phyloP scores from a whole-genome alignment of 768 basidiomycete species.

The Gelatoporia subvermispora region DNA sequence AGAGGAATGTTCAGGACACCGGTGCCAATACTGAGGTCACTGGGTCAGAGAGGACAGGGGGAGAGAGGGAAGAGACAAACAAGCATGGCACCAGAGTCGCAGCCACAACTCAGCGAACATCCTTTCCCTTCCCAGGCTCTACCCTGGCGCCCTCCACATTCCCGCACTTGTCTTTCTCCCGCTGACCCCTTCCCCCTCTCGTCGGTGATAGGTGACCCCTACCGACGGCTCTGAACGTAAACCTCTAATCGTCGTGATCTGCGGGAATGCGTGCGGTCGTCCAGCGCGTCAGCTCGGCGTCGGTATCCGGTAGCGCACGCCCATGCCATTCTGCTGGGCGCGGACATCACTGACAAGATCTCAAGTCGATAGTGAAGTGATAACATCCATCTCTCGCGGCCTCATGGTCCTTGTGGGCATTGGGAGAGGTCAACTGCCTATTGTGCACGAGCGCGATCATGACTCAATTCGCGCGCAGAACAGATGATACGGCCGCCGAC shows the following conservation, averaged over 20 bases:
- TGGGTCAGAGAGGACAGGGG: slow-evolving; percentile 8
- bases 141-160: slow-evolving; percentile 1
- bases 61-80: slow-evolving; percentile 6
- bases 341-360: neutral
- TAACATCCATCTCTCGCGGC: slow-evolving; percentile 81
- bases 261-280: slow-evolving; percentile 74
- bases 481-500: slow-evolving; percentile 81
- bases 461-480: slow-evolving; percentile 24
- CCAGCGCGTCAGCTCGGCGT: slow-evolving; percentile 79
- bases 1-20: neutral
- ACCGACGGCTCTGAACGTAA: too few species aligned
- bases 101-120: neutral
- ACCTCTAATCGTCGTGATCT: neutral
- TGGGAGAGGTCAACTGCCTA: slow-evolving; percentile 50
- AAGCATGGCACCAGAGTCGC: neutral
- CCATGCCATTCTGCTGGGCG: neutral
- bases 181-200: neutral
- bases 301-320: slow-evolving; percentile 61
- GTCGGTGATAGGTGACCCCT: neutral
- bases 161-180: slow-evolving; percentile 5
- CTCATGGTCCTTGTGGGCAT: slow-evolving; percentile 91
- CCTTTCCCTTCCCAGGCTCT: slow-evolving; percentile 5
- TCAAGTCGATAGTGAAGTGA: slow-evolving; percentile 70
- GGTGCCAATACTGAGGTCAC: slow-evolving; percentile 8
- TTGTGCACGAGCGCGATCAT: neutral